Base-by-base conservation (phyloP, 768 basidiomycete species). In the Trametes cingulata region DNA sequence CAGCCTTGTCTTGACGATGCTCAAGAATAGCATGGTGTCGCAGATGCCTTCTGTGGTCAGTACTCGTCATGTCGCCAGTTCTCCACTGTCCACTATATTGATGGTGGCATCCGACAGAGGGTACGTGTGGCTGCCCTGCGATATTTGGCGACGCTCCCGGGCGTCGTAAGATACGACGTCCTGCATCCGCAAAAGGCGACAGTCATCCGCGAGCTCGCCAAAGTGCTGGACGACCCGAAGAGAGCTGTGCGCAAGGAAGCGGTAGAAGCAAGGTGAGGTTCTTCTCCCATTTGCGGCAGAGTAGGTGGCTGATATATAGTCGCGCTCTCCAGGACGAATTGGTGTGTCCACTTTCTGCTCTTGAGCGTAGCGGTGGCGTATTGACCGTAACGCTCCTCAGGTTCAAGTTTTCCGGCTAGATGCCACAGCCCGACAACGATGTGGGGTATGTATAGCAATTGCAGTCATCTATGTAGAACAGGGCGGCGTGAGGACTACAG, bases 161-260 rank as follows among this genome's bases (percentile, higher is more conserved):
- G 77, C 40, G 80, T 86, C 35, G 83, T 98, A 49, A 85, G 90
- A 35, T 96, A 93, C 71, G 88, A 91, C 64, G 76, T 88, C 13
- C 78, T 99, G 39, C 93, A 96, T 68, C 87, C 91, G 1, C 81
- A 85, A 68, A 98, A 93, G 72, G 59, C 83, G 2, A 75, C 69
- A 0, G 90, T 97, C 22, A 72, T 98, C 51, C 85, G 85, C 37
- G 86, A 88, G 60, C 78, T 99, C 25, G 87, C 82, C 0, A 85
- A 80, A 61, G 84, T 82, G 4, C 73, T 98, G 47, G 97, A 98
- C 70, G 97, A 98, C 75, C 91, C 91, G n/a, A 90, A 88, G 70
- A 79, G 90, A 59, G 74, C 75, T 2, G 95, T 99, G 8, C 80
- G 97, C 53, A 87, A 85, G 67, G 92, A 91, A 67, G 96, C 95